Base-by-base conservation (phyloP, 1,284 basidiomycete genomes). In the Cutaneotrichosporon dermatis region DNA sequence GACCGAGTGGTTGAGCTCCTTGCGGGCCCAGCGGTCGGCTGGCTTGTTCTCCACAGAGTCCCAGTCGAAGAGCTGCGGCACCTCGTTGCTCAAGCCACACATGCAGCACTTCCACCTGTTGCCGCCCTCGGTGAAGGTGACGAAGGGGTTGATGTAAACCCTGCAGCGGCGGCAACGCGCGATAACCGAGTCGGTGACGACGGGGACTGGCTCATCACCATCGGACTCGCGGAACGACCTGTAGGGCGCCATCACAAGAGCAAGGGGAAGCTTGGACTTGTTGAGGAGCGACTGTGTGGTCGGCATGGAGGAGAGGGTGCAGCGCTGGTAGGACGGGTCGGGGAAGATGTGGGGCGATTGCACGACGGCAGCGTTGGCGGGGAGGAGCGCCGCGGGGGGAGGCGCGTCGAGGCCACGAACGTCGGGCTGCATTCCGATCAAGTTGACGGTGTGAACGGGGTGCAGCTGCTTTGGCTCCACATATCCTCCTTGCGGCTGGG, bases 81-180 rank as follows among this genome's bases (percentile, higher is more conserved):
- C 95, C 78, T 99, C 96, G 77, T 99, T 99, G 60, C 90, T 90
- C 84, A 99, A 88, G 71, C 89, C 92, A 79, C 96, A 99, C 92
- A 99, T 94, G 81, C 92, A 97, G 78, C 96, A 99, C 76, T 96
- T 91, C 96, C 96, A 98, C 82, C 94, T 86, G 78, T 93, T 94
- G 40, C 96, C 96, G 63, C 93, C 93, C 75, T 99, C 96, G 73
- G 97, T 93, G 77, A 99, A 99, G 69, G 93, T 92, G 44, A 98
- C 94, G 74, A 92, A 99, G 4, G 96, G 95, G 76, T 99, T 98
- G 80, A 99, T 99, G 80, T 99, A 99, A 46, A 92, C 92, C 71
- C 96, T 85, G 83, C 96, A 99, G 43, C 95, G 86, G 64, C 96
- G 85, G 80, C 96, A 99, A 49, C 96, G 89, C 50, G 96, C 95